These are phyloP conservation scores for Dryadomyces quercivorus DNA, from an alignment of 2,329 filamentous ascomycete genomes.

Conservation along the genomic window DNA sequence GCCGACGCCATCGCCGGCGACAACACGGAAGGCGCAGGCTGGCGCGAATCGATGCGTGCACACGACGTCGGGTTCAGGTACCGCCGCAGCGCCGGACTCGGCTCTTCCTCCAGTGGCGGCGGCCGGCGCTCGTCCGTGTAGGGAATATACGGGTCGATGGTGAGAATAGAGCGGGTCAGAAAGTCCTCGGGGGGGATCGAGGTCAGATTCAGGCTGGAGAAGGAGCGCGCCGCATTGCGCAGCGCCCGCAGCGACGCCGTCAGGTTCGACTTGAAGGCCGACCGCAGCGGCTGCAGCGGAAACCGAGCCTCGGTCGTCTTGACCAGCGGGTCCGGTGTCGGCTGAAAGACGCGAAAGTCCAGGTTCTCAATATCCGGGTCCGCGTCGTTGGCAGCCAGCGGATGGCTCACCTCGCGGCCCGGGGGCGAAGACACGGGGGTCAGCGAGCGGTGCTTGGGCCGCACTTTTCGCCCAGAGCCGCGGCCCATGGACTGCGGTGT, in stretches of 20 bases:
- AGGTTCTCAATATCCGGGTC: slow-evolving; percentile 29
- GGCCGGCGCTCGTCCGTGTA: slow-evolving; percentile 57
- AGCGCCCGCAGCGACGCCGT: slow-evolving; percentile 54
- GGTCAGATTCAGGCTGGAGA: slow-evolving; percentile 50
- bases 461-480: slow-evolving; percentile 19
- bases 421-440: slow-evolving; percentile 45
- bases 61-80: slow-evolving; percentile 54
- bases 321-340: slow-evolving; percentile 13
- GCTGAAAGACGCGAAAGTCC: slow-evolving; percentile 35
- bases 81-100: slow-evolving; percentile 52
- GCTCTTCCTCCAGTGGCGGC: slow-evolving; percentile 48
- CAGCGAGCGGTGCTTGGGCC: slow-evolving; percentile 33
- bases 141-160: slow-evolving; percentile 52
- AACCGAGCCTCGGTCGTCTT: slow-evolving; percentile 7
- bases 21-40: slow-evolving; percentile 9
- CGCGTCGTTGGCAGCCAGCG: slow-evolving; percentile 21
- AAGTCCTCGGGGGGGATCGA: slow-evolving; percentile 56
- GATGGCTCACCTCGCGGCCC: slow-evolving; percentile 39
- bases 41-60: slow-evolving; percentile 29
- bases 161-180: slow-evolving; percentile 53
- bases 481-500: slow-evolving; percentile 27
- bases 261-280: slow-evolving; percentile 56
- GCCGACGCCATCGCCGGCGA: background rate
- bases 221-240: slow-evolving; percentile 50
- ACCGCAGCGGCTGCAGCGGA: slow-evolving; percentile 34